Evolutionary conservation across 371 early-diverging fungal genomes (phyloP).

Genomic region (Mortierella sp.): DNA sequence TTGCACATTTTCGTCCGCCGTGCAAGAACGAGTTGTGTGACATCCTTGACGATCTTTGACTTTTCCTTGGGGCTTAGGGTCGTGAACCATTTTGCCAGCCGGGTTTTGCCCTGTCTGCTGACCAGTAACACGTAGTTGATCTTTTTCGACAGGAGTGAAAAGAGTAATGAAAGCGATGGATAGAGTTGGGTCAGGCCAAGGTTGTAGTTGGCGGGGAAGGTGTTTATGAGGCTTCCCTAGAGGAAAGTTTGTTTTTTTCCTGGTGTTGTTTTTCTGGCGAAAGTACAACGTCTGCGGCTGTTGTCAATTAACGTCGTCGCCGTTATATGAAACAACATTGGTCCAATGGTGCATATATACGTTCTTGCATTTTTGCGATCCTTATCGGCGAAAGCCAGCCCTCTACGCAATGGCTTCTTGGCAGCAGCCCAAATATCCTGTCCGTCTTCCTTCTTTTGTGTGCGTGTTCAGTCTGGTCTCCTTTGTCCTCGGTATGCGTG

Average conservation of each 20-base stretch:
- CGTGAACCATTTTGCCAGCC: conserved; percentile 96
- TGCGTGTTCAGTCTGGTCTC: neutral
- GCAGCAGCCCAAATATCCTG: neutral
- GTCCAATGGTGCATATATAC: neutral
- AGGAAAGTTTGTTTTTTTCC: no score
- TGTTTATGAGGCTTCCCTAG: no score
- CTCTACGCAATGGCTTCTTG: neutral
- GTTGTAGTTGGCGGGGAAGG: neutral
- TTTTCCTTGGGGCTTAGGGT: conserved; percentile 94
- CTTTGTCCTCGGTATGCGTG: neutral
- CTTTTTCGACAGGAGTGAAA: conserved; percentile 39
- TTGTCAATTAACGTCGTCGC: no score
- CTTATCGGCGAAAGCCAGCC: neutral
- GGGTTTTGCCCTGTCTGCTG: conserved; percentile 88
- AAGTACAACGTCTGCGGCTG: no score
- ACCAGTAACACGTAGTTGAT: conserved; percentile 80
- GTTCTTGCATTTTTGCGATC: neutral
- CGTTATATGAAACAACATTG: neutral
- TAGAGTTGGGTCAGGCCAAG: neutral
- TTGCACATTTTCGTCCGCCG: conserved; percentile 97
- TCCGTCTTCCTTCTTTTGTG: neutral
- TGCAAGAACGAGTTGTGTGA: conserved; percentile 90
- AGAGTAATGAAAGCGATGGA: neutral
- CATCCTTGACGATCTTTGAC: conserved; percentile 94
- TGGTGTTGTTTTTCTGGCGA: no score